Evolutionary conservation across 2,329 filamentous ascomycete genomes (phyloP).

Genomic region (Aspergillus viridinutans): DNA sequence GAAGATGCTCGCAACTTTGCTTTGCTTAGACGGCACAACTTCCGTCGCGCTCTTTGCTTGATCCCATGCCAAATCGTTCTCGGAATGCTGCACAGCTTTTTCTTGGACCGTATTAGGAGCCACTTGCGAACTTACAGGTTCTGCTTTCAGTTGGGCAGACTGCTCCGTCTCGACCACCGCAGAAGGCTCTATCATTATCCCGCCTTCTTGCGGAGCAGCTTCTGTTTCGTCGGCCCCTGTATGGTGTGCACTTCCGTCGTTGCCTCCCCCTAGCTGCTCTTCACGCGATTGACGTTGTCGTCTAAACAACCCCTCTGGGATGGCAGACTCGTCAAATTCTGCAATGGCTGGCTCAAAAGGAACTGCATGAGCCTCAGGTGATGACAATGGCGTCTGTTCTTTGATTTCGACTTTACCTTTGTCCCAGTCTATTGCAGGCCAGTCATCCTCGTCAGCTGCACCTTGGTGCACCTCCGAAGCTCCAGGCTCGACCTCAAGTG

Average conservation of each 20-base stretch:
- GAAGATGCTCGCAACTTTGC: conserved; percentile 32
- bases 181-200: background rate
- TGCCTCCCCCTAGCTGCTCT: background rate
- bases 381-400: conserved; percentile 20
- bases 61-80: conserved; percentile 5
- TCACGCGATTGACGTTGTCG: conserved; percentile 7
- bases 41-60: conserved; percentile 12
- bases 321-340: conserved; percentile 25
- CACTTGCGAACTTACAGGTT: background rate
- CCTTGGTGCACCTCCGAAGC: conserved; percentile 1
- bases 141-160: background rate
- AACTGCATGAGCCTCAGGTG: conserved; percentile 19
- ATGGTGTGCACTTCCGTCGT: background rate
- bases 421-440: conserved; percentile 38
- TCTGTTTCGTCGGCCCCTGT: background rate
- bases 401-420: conserved; percentile 20
- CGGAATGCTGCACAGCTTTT: conserved; percentile 7
- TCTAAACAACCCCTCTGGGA: conserved; percentile 20
- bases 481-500: conserved; percentile 6
- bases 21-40: conserved; percentile 15
- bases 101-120: background rate
- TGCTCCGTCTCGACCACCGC: background rate
- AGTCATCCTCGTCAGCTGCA: conserved; percentile 28
- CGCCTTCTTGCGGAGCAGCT: conserved; percentile 11
- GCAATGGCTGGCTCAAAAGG: conserved; percentile 21